Conservation (phyloP, 345 rosid genomes). For the Barbarea vulgaris region DNA sequence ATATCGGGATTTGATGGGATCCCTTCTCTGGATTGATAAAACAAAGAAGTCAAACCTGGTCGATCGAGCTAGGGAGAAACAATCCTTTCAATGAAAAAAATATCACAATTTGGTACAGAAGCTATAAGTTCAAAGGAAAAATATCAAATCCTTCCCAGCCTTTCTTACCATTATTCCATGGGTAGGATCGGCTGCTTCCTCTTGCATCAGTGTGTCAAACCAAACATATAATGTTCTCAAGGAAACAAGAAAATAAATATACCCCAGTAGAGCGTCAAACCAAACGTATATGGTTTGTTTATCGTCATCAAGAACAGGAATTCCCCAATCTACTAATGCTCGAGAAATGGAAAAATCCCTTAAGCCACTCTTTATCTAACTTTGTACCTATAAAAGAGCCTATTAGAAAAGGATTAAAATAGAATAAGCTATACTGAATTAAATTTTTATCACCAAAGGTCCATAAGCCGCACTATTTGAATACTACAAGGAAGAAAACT, state of each 20-base stretch:
- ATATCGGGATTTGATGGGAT: too few relatives aligned
- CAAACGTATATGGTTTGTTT: conserved; percentile 96
- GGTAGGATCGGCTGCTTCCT: too few relatives aligned
- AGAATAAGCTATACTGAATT: conserved; percentile 15
- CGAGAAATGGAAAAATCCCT: conserved; percentile 96
- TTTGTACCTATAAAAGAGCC: conserved; percentile 70
- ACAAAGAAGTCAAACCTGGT: too few relatives aligned
- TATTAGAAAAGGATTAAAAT: conserved; percentile 16
- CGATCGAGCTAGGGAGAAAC: too few relatives aligned
- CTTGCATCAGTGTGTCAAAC: neutral
- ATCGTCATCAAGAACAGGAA: conserved; percentile 84
- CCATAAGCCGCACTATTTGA: conserved; percentile 26
- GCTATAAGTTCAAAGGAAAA: too few relatives aligned
- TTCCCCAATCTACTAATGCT: conserved; percentile 97
- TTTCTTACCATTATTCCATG: too few relatives aligned
- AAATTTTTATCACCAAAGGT: neutral
- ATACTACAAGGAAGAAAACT: conserved; percentile 4
- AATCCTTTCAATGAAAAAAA: too few relatives aligned
- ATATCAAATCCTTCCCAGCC: too few relatives aligned
- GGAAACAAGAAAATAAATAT: conserved; percentile 25
- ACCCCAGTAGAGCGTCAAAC: conserved; percentile 98
- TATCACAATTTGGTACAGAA: too few relatives aligned
- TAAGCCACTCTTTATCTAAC: conserved; percentile 84
- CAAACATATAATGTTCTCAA: neutral
- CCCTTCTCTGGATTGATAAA: too few relatives aligned